Conservation (phyloP, 2,329 filamentous ascomycete genomes). For the Exserohilum rostratum region DNA sequence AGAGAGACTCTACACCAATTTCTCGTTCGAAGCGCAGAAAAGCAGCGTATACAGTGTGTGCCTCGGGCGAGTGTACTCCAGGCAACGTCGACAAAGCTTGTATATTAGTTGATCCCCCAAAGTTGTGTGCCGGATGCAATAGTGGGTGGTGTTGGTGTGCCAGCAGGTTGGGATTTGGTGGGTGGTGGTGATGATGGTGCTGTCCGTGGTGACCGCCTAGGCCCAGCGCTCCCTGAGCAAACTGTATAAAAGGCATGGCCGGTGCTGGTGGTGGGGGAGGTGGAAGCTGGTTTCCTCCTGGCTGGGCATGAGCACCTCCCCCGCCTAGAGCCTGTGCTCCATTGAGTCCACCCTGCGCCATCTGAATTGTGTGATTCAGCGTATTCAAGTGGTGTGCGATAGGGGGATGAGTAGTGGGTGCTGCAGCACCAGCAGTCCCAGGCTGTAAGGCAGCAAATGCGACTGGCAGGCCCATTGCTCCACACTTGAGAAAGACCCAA, state of each 20-base stretch:
- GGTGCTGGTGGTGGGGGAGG: slow-evolving; percentile 28
- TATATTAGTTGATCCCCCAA: background rate
- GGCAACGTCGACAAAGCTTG: background rate
- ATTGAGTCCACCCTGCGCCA: slow-evolving; percentile 25
- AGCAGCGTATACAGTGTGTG: slow-evolving; percentile 29
- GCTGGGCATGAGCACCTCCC: slow-evolving; percentile 6
- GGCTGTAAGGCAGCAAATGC: background rate
- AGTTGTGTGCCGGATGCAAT: background rate
- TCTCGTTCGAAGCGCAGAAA: slow-evolving; percentile 48
- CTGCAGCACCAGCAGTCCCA: slow-evolving; percentile 11
- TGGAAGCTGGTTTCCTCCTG: slow-evolving; percentile 12
- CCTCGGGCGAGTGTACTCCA: background rate
- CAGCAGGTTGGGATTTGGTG: slow-evolving; percentile 18
- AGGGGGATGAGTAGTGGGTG: slow-evolving; percentile 31
- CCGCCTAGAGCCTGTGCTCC: slow-evolving; percentile 6
- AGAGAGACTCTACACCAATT: slow-evolving; percentile 44
- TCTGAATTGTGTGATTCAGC: slow-evolving; percentile 35
- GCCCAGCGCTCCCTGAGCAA: slow-evolving; percentile 20
- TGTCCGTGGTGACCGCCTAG: slow-evolving; percentile 2
- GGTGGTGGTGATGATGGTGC: slow-evolving; percentile 7
- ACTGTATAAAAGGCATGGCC: slow-evolving; percentile 29
- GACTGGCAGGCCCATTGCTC: slow-evolving; percentile 16
- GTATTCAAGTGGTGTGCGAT: slow-evolving; percentile 36
- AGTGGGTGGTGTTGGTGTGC: slow-evolving; percentile 19
- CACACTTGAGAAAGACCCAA: slow-evolving; percentile 44